A percentile compares a stretch with the other conserved stretches of the same genome.
Conservation (phyloP, 495 filamentous ascomycete genomes). For the Podospora pseudocomata region DNA sequence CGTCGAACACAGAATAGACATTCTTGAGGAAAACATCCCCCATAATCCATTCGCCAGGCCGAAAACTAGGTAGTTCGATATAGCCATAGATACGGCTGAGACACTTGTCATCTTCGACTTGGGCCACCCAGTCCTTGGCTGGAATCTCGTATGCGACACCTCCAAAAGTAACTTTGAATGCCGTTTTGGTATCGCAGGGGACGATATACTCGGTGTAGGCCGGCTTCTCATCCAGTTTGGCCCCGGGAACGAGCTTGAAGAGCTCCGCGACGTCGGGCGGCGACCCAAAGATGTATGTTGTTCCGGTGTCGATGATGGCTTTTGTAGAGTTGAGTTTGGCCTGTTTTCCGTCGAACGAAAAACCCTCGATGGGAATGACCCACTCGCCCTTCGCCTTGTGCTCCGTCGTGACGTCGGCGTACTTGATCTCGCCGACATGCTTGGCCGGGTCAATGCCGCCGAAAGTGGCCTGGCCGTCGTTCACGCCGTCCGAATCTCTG, state of each 20-base stretch:
- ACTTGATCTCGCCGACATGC: slow-evolving; percentile 63
- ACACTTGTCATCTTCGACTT: slow-evolving; percentile 47
- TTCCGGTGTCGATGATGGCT: slow-evolving; percentile 79
- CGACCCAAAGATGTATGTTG: slow-evolving; percentile 69
- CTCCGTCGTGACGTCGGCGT: slow-evolving; percentile 45
- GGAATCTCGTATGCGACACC: slow-evolving; percentile 59
- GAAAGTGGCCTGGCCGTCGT: slow-evolving; percentile 74
- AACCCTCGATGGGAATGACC: slow-evolving; percentile 65
- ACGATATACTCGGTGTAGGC: slow-evolving; percentile 59
- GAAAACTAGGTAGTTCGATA: slow-evolving; percentile 24
- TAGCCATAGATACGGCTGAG: slow-evolving; percentile 61
- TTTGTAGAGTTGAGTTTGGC: slow-evolving; percentile 48
- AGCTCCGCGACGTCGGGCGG: slow-evolving; percentile 59
- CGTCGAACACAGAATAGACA: slow-evolving; percentile 83
- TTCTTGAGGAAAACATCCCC: slow-evolving; percentile 87
- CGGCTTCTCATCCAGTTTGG: slow-evolving; percentile 27
- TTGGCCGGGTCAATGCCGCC: slow-evolving; percentile 62
- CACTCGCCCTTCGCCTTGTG: slow-evolving; percentile 48
- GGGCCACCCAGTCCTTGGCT: slow-evolving; percentile 65
- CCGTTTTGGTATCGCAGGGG: slow-evolving; percentile 61
- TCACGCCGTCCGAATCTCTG: slow-evolving; percentile 57
- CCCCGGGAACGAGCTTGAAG: slow-evolving; percentile 62
- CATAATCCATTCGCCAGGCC: slow-evolving; percentile 60
- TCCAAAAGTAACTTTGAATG: slow-evolving; percentile 40
- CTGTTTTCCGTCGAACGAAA: slow-evolving; percentile 53